A percentile compares a stretch with the other conserved stretches of the same genome.
Evolutionary conservation across 2,329 filamentous ascomycete genomes (phyloP).

Genomic region (Xylaria sp.): DNA sequence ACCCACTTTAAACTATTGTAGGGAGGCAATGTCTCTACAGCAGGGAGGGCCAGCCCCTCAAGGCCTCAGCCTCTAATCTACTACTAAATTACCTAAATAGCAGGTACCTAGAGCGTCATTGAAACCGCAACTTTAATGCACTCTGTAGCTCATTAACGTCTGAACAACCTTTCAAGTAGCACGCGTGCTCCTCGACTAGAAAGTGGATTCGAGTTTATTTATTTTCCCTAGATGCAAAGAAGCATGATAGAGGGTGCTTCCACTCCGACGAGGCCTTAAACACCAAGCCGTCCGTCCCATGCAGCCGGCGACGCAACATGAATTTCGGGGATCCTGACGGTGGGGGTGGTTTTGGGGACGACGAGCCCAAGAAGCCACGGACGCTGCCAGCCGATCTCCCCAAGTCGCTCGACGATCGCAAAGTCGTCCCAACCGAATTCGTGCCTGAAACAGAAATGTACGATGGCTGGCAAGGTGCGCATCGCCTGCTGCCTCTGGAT

Average conservation of each 20-base stretch:
- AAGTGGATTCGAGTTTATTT: neutral
- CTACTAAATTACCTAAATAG: neutral
- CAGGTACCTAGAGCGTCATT: constrained; percentile 9
- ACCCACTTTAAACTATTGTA: constrained; percentile 14
- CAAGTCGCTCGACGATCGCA: constrained; percentile 89
- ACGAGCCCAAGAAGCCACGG: constrained; percentile 58
- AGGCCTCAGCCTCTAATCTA: constrained; percentile 8
- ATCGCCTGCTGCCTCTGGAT: constrained; percentile 36
- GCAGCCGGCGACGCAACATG: constrained; percentile 61
- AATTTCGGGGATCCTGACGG: constrained; percentile 66
- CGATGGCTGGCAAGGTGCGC: constrained; percentile 94
- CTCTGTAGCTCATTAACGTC: neutral
- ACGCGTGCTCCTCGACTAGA: neutral
- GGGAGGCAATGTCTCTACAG: too few species aligned
- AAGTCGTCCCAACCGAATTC: constrained; percentile 72
- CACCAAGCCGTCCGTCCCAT: constrained; percentile 41
- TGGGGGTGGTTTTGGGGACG: constrained; percentile 57
- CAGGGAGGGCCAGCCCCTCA: constrained; percentile 10
- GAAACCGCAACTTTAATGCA: constrained; percentile 10
- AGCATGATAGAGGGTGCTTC: constrained; percentile 42
- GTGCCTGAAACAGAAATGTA: constrained; percentile 94
- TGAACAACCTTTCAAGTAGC: constrained; percentile 8
- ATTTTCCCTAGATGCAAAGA: constrained; percentile 28
- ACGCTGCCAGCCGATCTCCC: constrained; percentile 85
- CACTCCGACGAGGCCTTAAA: constrained; percentile 41